These are phyloP conservation scores for Nymphaea thermarum DNA, from an alignment of 164 flowering plant species.

Conservation along the genomic window DNA sequence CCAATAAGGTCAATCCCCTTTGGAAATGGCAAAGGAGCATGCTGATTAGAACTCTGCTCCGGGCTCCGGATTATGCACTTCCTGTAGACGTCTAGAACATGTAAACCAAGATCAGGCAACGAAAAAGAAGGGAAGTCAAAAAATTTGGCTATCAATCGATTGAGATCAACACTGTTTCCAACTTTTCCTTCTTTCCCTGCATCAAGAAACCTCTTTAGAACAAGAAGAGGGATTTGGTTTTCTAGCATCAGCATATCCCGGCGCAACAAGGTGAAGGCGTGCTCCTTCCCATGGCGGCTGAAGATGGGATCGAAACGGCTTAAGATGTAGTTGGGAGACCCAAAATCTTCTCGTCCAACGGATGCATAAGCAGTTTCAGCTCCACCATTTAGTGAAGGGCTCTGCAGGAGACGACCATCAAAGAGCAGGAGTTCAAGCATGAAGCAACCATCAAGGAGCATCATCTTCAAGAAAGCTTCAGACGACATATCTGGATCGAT, in stretches of 20 bases:
- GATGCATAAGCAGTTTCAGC: too few species aligned
- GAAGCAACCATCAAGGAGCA: constrained; percentile 17
- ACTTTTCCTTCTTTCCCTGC: neutral
- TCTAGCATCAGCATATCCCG: constrained; percentile 14
- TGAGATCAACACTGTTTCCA: neutral
- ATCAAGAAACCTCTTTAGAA: neutral
- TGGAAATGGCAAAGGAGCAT: too few species aligned
- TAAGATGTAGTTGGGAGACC: constrained; percentile 1
- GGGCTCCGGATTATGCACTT: too few species aligned
- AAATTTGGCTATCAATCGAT: neutral
- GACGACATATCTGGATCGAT: neutral
- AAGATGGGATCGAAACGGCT: constrained; percentile 5
- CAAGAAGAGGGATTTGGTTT: constrained; percentile 11
- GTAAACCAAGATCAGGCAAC: neutral
- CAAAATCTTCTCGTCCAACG: neutral
- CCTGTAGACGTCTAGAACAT: neutral
- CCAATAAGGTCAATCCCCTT: too few species aligned
- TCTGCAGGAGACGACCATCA: too few species aligned
- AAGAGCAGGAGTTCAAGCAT: constrained; percentile 3
- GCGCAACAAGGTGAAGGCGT: neutral
- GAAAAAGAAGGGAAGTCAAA: neutral
- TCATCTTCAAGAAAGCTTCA: constrained; percentile 4
- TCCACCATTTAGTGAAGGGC: too few species aligned
- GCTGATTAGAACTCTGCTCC: too few species aligned
- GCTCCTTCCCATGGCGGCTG: constrained; percentile 5